phyloP scores from a whole-genome alignment of 495 filamentous ascomycete species.

The Neurospora sp. region DNA sequence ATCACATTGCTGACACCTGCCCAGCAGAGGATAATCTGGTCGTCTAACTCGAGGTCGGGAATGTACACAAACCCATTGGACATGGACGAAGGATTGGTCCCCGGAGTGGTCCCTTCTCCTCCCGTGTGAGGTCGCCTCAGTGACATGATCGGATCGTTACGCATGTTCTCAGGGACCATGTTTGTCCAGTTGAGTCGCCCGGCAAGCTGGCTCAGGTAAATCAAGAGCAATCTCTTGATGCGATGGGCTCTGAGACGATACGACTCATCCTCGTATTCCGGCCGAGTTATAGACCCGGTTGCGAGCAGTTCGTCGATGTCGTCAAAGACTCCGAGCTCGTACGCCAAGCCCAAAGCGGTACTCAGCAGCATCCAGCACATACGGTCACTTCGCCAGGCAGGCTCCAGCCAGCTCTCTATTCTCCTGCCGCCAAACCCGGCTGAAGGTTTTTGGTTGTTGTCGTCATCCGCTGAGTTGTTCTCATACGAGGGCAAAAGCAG shows the following conservation, averaged over 20 bases:
- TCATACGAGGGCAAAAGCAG: slow-evolving; percentile 42
- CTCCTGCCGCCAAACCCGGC: slow-evolving; percentile 52
- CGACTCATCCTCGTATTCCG: slow-evolving; percentile 54
- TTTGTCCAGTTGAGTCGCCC: slow-evolving; percentile 89
- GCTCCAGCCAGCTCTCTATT: slow-evolving; percentile 91
- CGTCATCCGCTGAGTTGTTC: slow-evolving; percentile 38
- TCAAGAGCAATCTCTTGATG: slow-evolving; percentile 73
- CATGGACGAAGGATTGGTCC: slow-evolving; percentile 40
- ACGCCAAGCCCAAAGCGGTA: slow-evolving; percentile 77
- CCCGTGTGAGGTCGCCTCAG: slow-evolving; percentile 32
- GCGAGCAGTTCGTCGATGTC: slow-evolving; percentile 54
- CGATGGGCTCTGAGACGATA: slow-evolving; percentile 71
- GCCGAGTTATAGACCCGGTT: slow-evolving; percentile 42
- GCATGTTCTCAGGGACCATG: slow-evolving; percentile 66
- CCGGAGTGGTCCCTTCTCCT: slow-evolving; percentile 43
- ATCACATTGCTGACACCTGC: slow-evolving; percentile 81
- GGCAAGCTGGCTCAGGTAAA: slow-evolving; percentile 84
- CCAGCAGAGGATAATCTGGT: slow-evolving; percentile 85
- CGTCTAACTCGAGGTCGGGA: slow-evolving; percentile 50
- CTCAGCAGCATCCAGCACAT: slow-evolving; percentile 99
- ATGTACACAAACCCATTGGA: slow-evolving; percentile 47
- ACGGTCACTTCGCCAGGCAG: slow-evolving; percentile 89
- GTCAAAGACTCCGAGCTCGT: slow-evolving; percentile 93
- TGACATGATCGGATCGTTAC: slow-evolving; percentile 36
- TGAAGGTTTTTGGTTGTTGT: slow-evolving; percentile 32